Conservation (phyloP, 345 rosid species). For the Toxicodendron radicans region DNA sequence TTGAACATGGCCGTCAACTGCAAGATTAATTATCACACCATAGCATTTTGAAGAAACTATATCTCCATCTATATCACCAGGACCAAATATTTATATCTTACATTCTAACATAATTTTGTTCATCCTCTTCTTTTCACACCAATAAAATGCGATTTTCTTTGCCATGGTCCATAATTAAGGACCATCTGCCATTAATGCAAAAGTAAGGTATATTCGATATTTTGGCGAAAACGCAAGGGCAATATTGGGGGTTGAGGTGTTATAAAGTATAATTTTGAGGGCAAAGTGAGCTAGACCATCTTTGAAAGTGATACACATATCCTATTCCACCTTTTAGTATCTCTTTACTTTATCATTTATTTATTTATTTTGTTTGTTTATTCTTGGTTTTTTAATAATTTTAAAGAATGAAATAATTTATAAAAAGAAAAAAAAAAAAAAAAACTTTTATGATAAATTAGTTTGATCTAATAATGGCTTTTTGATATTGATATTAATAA, state of each 20-base stretch:
- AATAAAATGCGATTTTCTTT: slow-evolving; percentile 12
- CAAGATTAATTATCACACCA: slow-evolving; percentile 13
- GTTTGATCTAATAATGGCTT: neutral
- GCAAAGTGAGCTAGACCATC: neutral
- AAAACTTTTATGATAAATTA: no score
- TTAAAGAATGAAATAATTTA: neutral
- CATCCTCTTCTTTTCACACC: slow-evolving; percentile 28
- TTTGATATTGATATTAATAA: slow-evolving; percentile 1
- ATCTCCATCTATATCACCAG: neutral
- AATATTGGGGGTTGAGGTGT: neutral
- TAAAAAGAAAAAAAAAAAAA: neutral
- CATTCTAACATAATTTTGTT: neutral
- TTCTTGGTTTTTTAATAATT: neutral
- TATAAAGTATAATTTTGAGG: neutral
- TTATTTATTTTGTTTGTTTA: neutral
- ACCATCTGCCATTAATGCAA: slow-evolving; percentile 33
- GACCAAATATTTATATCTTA: neutral
- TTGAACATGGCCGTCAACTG: slow-evolving; percentile 40
- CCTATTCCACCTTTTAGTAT: slow-evolving; percentile 16
- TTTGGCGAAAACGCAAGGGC: slow-evolving; percentile 28
- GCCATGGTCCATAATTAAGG: slow-evolving; percentile 12
- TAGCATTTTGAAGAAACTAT: slow-evolving; percentile 18
- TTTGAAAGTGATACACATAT: slow-evolving; percentile 27
- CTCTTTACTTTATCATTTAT: neutral
- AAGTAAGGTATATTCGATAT: slow-evolving; percentile 16